phyloP scores from a whole-genome alignment of 306 rosid species.

The Leucaena leucocephala region DNA sequence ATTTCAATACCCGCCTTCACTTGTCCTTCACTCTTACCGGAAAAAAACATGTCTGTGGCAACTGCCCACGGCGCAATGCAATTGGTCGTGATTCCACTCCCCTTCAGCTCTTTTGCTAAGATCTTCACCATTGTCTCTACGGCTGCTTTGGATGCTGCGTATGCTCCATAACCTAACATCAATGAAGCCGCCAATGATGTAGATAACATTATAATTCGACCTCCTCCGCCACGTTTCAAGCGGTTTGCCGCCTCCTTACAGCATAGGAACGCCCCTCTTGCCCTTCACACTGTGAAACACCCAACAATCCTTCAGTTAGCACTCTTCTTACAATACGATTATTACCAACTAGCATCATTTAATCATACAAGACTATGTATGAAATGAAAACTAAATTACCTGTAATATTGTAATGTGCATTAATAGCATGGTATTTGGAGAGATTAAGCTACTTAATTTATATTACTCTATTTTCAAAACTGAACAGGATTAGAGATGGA shows the following conservation, averaged over 20 bases:
- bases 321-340: neutral
- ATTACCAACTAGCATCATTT: neutral
- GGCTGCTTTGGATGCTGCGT: conserved; percentile 62
- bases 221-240: conserved; percentile 55
- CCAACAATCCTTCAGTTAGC: neutral
- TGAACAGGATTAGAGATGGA: neutral
- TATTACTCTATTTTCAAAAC: neutral
- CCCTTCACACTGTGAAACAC: conserved; percentile 38
- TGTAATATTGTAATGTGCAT: neutral
- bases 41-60: conserved; percentile 45
- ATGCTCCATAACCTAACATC: conserved; percentile 38
- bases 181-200: conserved; percentile 46
- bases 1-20: conserved; percentile 34
- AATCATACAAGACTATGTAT: no score
- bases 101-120: conserved; percentile 57
- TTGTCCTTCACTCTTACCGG: conserved; percentile 47
- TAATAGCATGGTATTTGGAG: neutral
- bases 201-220: conserved; percentile 50
- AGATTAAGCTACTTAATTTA: neutral
- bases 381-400: neutral
- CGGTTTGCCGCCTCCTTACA: conserved; percentile 56
- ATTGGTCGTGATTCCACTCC: conserved; percentile 50
- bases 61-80: conserved; percentile 60
- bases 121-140: conserved; percentile 56
- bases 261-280: conserved; percentile 58